A percentile compares a stretch with the other conserved stretches of the same genome.
Conservation (phyloP, 192 early-diverging fungal species). For the Entrophospora sp. region DNA sequence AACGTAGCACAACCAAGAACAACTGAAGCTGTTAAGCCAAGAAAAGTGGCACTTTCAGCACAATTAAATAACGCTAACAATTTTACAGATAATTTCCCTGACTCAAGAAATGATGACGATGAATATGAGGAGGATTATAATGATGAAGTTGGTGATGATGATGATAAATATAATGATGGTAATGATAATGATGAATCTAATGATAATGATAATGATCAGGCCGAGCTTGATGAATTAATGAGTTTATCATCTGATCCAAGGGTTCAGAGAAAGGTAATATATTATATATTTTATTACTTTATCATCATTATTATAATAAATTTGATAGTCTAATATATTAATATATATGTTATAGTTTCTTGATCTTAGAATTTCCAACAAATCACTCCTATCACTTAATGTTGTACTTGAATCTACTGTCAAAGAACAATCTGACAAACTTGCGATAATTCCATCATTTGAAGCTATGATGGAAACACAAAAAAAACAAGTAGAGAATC, state of each 20-base stretch:
- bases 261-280: slow-evolving; percentile 1
- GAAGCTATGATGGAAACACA: not conserved
- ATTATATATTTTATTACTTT: not conserved
- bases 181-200: not conserved
- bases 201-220: not conserved
- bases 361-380: slow-evolving; percentile 16
- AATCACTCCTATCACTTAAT: slow-evolving; percentile 5
- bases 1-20: too few species aligned
- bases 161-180: not conserved
- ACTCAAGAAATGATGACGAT: not conserved
- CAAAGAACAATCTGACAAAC: not conserved
- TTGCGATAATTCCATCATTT: not conserved
- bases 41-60: not conserved
- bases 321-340: not conserved
- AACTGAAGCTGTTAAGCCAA: too few species aligned
- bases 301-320: too few species aligned
- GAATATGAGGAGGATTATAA: not conserved
- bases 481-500: slow-evolving; percentile 2
- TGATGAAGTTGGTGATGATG: not conserved
- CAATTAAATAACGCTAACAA: too few species aligned
- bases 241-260: slow-evolving; percentile 2
- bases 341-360: not conserved
- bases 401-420: not conserved
- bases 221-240: not conserved
- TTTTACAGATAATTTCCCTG: too few species aligned